A percentile compares a stretch with the other conserved stretches of the same genome.
These are phyloP conservation scores for Klebsormidium nitens DNA, from an alignment of 139 green algal genomes.

Conservation along the genomic window DNA sequence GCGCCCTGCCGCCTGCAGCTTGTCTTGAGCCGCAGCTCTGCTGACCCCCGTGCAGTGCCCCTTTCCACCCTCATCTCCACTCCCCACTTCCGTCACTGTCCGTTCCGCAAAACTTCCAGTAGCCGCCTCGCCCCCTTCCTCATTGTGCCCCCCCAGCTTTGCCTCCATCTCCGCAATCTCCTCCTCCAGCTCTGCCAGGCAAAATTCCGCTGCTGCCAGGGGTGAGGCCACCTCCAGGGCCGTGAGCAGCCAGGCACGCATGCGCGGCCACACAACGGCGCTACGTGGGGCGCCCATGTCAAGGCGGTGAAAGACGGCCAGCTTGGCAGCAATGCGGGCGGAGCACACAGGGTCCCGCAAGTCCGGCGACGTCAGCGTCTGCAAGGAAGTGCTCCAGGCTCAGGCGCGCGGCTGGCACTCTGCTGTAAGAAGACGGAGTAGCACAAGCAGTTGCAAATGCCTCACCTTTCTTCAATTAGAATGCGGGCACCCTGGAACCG, in stretches of 20 bases:
- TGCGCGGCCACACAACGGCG: too few relatives aligned
- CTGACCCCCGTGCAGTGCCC: background rate
- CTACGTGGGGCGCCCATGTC: constrained; percentile 2
- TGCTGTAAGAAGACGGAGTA: background rate
- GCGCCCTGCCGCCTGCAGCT: background rate
- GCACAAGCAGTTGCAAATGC: background rate
- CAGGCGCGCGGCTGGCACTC: background rate
- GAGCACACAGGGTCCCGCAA: background rate
- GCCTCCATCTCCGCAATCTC: too few relatives aligned
- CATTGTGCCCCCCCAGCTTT: too few relatives aligned
- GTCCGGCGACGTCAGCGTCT: constrained; percentile 14
- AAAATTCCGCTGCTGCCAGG: too few relatives aligned
- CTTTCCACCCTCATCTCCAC: background rate
- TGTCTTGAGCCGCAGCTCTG: background rate
- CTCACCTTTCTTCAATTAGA: too few relatives aligned
- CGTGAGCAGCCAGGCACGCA: too few relatives aligned
- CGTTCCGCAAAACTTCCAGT: too few relatives aligned
- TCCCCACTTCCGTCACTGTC: too few relatives aligned
- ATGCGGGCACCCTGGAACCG: too few relatives aligned
- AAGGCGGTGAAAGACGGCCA: background rate
- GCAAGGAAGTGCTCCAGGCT: background rate
- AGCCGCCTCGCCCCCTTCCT: too few relatives aligned
- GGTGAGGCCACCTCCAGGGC: too few relatives aligned
- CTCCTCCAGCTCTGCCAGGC: too few relatives aligned
- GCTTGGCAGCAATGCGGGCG: constrained; percentile 2